Evolutionary conservation across 208 protist genomes (phyloP).

Genomic region (Zelonia costaricensis): DNA sequence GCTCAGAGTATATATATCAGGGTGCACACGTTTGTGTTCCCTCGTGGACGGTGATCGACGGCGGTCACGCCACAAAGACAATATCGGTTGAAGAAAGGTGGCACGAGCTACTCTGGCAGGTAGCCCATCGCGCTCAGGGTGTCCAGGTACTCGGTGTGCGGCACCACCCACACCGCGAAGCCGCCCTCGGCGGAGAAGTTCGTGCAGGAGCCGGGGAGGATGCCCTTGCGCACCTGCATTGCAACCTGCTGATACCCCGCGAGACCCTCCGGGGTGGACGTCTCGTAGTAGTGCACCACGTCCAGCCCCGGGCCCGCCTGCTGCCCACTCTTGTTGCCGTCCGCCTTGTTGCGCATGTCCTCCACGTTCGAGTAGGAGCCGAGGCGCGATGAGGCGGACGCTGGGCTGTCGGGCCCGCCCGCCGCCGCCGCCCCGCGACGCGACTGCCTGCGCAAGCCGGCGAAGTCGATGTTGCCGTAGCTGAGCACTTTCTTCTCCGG

Average conservation of each 20-base stretch:
- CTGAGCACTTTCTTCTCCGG: conserved; percentile 18
- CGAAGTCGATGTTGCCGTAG: conserved; percentile 34
- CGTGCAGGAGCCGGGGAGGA: conserved; percentile 26
- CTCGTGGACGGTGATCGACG: too few relatives aligned
- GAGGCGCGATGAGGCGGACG: background rate
- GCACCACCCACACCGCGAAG: conserved; percentile 38
- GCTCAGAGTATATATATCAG: too few relatives aligned
- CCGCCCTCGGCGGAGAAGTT: conserved; percentile 34
- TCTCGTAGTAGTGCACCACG: conserved; percentile 42
- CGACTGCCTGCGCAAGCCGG: conserved; percentile 7
- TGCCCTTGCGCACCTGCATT: conserved; percentile 22
- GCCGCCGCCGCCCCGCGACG: background rate
- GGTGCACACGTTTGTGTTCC: too few relatives aligned
- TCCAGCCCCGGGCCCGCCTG: conserved; percentile 27
- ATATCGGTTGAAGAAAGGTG: background rate
- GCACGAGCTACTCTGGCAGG: conserved; percentile 10
- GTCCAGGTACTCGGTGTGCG: conserved; percentile 21
- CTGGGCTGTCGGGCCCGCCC: background rate
- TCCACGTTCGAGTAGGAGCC: conserved; percentile 30
- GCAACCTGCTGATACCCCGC: conserved; percentile 32
- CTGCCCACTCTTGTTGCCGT: background rate
- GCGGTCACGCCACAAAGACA: background rate
- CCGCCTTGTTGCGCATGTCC: conserved; percentile 10
- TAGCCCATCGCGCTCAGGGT: conserved; percentile 13
- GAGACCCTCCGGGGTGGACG: conserved; percentile 25